These are phyloP conservation scores for Friedmanniomyces simplex DNA, from an alignment of 495 filamentous ascomycete genomes.

Conservation along the genomic window DNA sequence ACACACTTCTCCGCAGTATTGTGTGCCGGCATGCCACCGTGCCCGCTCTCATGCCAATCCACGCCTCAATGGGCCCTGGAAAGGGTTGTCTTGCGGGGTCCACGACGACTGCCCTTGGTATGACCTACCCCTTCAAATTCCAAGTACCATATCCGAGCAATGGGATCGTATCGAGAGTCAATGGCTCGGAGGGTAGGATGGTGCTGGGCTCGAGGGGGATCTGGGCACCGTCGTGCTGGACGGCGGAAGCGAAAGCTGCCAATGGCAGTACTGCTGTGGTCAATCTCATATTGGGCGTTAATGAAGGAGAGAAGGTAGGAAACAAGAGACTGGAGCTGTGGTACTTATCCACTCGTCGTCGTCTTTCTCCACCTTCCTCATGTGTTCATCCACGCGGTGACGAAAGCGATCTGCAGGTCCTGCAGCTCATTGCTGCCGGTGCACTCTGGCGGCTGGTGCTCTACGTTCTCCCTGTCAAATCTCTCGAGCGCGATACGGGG, in stretches of 20 bases:
- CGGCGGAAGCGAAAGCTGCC: slow-evolving; percentile 1
- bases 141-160: slow-evolving; percentile 28
- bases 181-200: background rate
- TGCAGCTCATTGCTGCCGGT: background rate
- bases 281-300: slow-evolving; percentile 7
- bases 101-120: too few relatives aligned
- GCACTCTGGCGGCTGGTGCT: background rate
- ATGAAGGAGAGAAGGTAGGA: background rate
- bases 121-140: slow-evolving; percentile 19
- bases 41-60: too few relatives aligned
- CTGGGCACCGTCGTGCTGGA: slow-evolving; percentile 2
- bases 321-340: background rate
- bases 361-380: background rate
- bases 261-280: slow-evolving; percentile 5
- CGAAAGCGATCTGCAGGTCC: background rate
- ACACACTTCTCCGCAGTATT: too few relatives aligned
- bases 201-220: slow-evolving; percentile 1
- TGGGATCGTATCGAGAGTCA: slow-evolving; percentile 22
- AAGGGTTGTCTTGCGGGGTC: too few relatives aligned
- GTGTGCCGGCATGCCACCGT: too few relatives aligned
- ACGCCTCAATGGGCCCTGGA: too few relatives aligned
- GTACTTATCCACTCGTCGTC: background rate
- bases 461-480: too few relatives aligned
- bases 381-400: background rate
- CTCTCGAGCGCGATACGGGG: too few relatives aligned